Evolutionary conservation across 495 filamentous ascomycete species (phyloP), one percentile per base, ranked within the genome.

Genomic region (Penicillium nucicola): DNA sequence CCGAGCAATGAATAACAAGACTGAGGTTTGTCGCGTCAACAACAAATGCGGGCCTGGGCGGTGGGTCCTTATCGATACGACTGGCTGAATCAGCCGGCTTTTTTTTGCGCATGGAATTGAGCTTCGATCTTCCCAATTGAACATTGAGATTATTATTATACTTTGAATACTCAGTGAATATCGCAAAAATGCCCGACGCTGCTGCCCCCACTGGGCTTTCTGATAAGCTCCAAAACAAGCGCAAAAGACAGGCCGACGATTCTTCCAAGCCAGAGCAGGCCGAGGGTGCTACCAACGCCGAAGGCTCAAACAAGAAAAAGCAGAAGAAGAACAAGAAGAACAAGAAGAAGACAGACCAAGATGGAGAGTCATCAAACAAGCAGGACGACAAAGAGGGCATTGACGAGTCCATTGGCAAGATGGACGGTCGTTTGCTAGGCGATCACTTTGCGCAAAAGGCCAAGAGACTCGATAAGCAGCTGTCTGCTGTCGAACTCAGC

Each of bases 381-480:
- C 56, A 79, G 10, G 78, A 87, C 48, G 66, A 74, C n/a, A 70
- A 77, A 45, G 66, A 68, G n/a, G 81, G 84, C n/a, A 69, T 96
- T 48, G 92, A 97, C 66, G 79, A 79, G 54, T 84, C 86, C 0
- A 89, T 97, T 64, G 81, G 83, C 22, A 78, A 81, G 30, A 88
- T 98, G 84, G 88, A 96, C 54, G 84, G 79, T 40, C 78, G 80
- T 47, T 72, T 97, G 31, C 66, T 96, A n/a, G 87, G 92, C 0
- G 93, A 97, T 66, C 83, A 95, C 64, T 69, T 96, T 50, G 84
- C 83, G n/a, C 84, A 92, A 60, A 82, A 85, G 58, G 85, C 84
- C 33, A 82, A 80, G 56, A 78, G 83, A n/a, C 92, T 88, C 56
- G 85, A 89, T 23, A 84, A 82, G 31, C 82, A 92, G 38, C 63